Evolutionary conservation across 306 rosid species (phyloP).

Genomic region (Inga leiocalycina): DNA sequence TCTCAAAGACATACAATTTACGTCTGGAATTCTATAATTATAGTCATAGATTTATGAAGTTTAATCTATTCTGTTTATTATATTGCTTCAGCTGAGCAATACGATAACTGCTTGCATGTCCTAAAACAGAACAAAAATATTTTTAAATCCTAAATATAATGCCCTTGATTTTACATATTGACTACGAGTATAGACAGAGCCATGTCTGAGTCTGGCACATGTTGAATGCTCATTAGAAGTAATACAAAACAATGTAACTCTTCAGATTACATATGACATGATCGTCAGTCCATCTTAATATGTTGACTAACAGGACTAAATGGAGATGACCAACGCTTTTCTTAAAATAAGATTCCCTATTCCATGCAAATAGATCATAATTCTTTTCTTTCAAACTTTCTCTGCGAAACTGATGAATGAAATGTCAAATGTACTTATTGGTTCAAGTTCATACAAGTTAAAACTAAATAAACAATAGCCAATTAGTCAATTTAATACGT

Average conservation of each 20-base stretch:
- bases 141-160: background rate
- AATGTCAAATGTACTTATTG: background rate
- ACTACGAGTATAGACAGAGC: background rate
- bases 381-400: background rate
- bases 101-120: background rate
- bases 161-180: background rate
- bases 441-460: constrained; percentile 4
- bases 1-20: background rate
- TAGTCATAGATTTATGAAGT: background rate
- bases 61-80: background rate
- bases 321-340: constrained; percentile 13
- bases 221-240: background rate
- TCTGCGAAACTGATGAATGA: background rate
- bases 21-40: background rate
- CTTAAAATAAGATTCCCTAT: background rate
- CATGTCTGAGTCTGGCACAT: background rate
- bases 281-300: background rate
- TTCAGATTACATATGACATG: background rate
- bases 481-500: background rate
- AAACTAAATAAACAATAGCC: background rate
- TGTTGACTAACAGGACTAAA: background rate
- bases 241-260: background rate
- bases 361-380: background rate
- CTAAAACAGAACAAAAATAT: background rate
- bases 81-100: background rate